These are phyloP conservation scores for Coemansia furcata DNA, from an alignment of 192 early-diverging fungal species.

Conservation along the genomic window DNA sequence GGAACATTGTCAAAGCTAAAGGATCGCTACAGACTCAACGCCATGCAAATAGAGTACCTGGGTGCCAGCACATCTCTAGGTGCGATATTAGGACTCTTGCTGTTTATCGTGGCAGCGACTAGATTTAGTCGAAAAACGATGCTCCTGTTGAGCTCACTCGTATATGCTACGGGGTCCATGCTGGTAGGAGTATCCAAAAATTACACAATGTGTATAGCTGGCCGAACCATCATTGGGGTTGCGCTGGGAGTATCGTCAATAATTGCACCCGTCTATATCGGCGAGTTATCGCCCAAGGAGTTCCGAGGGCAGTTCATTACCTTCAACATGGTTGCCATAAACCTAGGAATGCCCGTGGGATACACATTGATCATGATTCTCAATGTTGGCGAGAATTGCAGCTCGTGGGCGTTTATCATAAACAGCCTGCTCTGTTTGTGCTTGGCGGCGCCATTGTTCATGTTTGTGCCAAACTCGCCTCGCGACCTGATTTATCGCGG, in stretches of 20 bases:
- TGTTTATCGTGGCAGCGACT: slow-evolving; percentile 7
- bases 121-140: slow-evolving; percentile 9
- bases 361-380: slow-evolving; percentile 12
- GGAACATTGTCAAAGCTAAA: slow-evolving; percentile 16
- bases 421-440: slow-evolving; percentile 7
- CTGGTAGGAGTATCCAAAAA: slow-evolving; percentile 11
- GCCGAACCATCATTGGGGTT: slow-evolving; percentile 19
- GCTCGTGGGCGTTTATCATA: slow-evolving; percentile 19
- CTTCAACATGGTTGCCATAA: slow-evolving; percentile 23
- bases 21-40: background rate
- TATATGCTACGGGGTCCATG: slow-evolving; percentile 12
- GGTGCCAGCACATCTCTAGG: slow-evolving; percentile 25
- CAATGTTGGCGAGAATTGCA: background rate
- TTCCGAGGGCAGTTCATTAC: slow-evolving; percentile 28
- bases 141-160: slow-evolving; percentile 9
- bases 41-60: slow-evolving; percentile 23
- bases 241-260: slow-evolving; percentile 26
- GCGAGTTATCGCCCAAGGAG: slow-evolving; percentile 36
- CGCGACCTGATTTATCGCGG: slow-evolving; percentile 29
- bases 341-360: slow-evolving; percentile 22
- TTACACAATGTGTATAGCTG: slow-evolving; percentile 14
- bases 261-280: slow-evolving; percentile 31
- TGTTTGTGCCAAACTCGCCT: slow-evolving; percentile 30
- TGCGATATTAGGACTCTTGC: slow-evolving; percentile 22
- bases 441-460: slow-evolving; percentile 1